Base-by-base conservation (phyloP, 495 filamentous ascomycete species). In the Trichoderma parareesei region DNA sequence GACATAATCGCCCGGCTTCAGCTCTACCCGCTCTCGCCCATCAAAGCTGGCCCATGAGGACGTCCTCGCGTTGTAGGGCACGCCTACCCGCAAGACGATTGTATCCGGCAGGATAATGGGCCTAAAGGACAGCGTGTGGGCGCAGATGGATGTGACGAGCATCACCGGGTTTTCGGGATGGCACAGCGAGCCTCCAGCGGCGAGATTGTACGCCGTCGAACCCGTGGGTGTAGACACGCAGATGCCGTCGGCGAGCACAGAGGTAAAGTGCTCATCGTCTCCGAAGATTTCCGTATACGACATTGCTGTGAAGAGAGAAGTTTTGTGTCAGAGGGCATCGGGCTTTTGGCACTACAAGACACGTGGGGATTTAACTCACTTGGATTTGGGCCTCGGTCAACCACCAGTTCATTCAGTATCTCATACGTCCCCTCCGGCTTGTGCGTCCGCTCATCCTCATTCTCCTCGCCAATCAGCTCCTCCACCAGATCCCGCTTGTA, bases 81-180 rank as follows among this genome's bases (percentile, higher is more conserved):
- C 95, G 11, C 92, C 93, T 55, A 96, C 79, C 2, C 94, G 86
- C 63, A 98, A 79, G 1, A 98, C 91, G 63, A 97, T 93, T 0
- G 92, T 96, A 71, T 98, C 94, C 8, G 93, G 93, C 2, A 98
- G 81, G 66, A 98, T 93, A 71, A 98, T 92, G 7, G 94, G 94
- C 1, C 94, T 85, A 82, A 98, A 98, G 13, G 90, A 95, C 9
- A 98, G 82, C 0, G 95, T 97, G 75, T 98, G 94, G 16, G 94
- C 92, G 72, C 93, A 97, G 62, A 98, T 97, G 40, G 93, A 90
- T 0, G 93, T 97, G 3, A 98, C 84, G 2, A 98, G 87, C 74
- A 98, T 96, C 49, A 98, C 92, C 0, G 94, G 94, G 72, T 98
- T 98, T 65, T 98, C 95, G 0, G 94, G 94, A 69, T 98, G 94